Percentiles rank a stretch among this genome's conserved stretches.
Evolutionary conservation across 2,329 filamentous ascomycete species (phyloP).

Genomic region (Fusarium poae): DNA sequence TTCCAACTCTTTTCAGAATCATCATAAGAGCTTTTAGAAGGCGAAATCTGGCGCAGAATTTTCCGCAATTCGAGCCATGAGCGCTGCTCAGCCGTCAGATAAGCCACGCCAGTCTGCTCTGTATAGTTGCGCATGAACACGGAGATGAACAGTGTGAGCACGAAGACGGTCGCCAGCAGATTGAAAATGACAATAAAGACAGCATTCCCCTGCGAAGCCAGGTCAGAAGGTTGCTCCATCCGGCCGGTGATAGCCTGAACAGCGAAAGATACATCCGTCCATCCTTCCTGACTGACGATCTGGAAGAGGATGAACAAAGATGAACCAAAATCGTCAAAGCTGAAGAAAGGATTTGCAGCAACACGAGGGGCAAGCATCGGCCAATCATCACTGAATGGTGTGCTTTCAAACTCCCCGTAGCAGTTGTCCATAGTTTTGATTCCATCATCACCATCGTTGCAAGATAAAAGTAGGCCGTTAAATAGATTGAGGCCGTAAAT

Average conservation of each 20-base stretch:
- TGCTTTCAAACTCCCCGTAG: slow-evolving; percentile 82
- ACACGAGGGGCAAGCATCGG: slow-evolving; percentile 84
- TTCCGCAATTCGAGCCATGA: slow-evolving; percentile 97
- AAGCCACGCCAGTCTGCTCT: slow-evolving; percentile 97
- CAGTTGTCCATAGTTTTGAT: slow-evolving; percentile 77
- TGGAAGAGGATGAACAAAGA: slow-evolving; percentile 97
- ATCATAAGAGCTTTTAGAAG: slow-evolving; percentile 89
- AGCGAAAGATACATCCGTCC: slow-evolving; percentile 91
- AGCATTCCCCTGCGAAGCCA: slow-evolving; percentile 83
- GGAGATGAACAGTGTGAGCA: slow-evolving; percentile 96
- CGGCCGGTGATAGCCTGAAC: slow-evolving; percentile 84
- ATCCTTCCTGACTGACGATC: slow-evolving; percentile 98
- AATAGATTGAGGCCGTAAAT: slow-evolving; percentile 97
- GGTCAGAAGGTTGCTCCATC: slow-evolving; percentile 77
- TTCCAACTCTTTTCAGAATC: slow-evolving; percentile 83
- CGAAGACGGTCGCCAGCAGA: slow-evolving; percentile 93
- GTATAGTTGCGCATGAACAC: slow-evolving; percentile 99
- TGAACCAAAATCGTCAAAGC: slow-evolving; percentile 95
- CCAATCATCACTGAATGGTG: slow-evolving; percentile 82
- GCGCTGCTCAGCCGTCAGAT: slow-evolving; percentile 92
- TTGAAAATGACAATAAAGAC: slow-evolving; percentile 98
- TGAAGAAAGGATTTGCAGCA: slow-evolving; percentile 84
- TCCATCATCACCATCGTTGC: slow-evolving; percentile 73
- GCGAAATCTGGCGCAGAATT: slow-evolving; percentile 89
- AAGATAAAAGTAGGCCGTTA: slow-evolving; percentile 80